phyloP scores from a whole-genome alignment of 306 rosid species.

The Gastrolobium villosum region DNA sequence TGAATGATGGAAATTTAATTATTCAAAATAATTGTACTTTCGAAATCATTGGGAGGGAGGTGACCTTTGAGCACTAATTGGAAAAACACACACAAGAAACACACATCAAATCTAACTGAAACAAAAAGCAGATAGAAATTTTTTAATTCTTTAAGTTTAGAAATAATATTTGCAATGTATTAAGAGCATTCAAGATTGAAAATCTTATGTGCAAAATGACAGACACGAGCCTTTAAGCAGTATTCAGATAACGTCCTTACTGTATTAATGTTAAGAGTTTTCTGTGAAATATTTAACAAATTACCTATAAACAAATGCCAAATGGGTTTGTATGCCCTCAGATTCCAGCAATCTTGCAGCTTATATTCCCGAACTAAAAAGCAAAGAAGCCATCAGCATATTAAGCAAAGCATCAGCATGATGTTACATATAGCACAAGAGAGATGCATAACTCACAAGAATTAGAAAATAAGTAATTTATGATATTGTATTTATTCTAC shows the following conservation, averaged over 20 bases:
- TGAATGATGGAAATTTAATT: too few species aligned
- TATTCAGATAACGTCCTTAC: not conserved
- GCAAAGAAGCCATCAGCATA: conserved; percentile 35
- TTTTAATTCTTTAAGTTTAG: conserved; percentile 2
- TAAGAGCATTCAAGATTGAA: conserved; percentile 2
- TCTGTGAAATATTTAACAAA: conserved; percentile 9
- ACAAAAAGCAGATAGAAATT: too few species aligned
- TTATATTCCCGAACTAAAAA: conserved; percentile 81
- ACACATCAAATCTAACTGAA: too few species aligned
- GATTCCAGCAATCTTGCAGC: conserved; percentile 94
- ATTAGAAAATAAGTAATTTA: too few species aligned
- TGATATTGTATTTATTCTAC: too few species aligned
- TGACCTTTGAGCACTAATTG: too few species aligned
- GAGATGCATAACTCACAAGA: too few species aligned
- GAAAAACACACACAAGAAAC: too few species aligned
- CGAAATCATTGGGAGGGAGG: too few species aligned
- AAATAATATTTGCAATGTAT: not conserved
- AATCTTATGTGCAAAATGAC: not conserved
- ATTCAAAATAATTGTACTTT: too few species aligned
- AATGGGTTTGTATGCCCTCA: conserved; percentile 96
- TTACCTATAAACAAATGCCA: conserved; percentile 94
- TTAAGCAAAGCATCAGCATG: conserved; percentile 33
- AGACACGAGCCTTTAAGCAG: conserved; percentile 28
- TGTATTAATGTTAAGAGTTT: not conserved
- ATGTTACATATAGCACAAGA: too few species aligned